Percentiles rank a stretch among this genome's conserved stretches.
Conservation (phyloP, 2,329 filamentous ascomycete genomes). For the Stenocarpella maydis region DNA sequence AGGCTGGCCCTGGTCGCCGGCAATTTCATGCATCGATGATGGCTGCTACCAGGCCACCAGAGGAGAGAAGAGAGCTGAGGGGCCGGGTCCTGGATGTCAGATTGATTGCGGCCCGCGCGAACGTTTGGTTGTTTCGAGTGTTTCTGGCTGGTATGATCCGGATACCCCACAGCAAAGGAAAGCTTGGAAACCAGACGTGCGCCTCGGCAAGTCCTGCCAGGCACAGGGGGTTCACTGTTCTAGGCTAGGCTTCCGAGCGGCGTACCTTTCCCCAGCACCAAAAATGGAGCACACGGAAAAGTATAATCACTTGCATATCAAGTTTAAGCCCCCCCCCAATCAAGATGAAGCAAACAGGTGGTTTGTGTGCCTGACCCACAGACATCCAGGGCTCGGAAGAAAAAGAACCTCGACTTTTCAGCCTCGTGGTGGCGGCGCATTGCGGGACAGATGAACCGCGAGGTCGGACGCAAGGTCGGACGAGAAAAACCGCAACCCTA, state of each 20-base stretch:
- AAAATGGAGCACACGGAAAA: not conserved
- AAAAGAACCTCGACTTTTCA: conserved; percentile 3
- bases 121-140: not conserved
- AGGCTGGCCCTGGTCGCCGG: not conserved
- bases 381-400: not conserved
- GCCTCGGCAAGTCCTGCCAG: conserved; percentile 5
- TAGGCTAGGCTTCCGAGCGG: not conserved
- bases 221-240: not conserved
- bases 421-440: conserved; percentile 18
- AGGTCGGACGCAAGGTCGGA: conserved; percentile 6
- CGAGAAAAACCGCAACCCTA: not conserved
- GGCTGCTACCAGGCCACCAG: not conserved
- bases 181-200: not conserved
- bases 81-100: conserved; percentile 12
- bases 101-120: conserved; percentile 20
- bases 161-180: too few relatives aligned
- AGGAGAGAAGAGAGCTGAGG: not conserved
- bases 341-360: not conserved
- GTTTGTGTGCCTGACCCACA: conserved; percentile 8
- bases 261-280: not conserved
- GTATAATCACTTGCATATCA: conserved; percentile 21
- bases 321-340: conserved; percentile 3
- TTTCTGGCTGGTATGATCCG: not conserved
- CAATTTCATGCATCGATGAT: conserved; percentile 27
- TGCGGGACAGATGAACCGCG: conserved; percentile 18